Base-by-base conservation (phyloP, 129 eudicot species). In the Centaurea solstitialis region DNA sequence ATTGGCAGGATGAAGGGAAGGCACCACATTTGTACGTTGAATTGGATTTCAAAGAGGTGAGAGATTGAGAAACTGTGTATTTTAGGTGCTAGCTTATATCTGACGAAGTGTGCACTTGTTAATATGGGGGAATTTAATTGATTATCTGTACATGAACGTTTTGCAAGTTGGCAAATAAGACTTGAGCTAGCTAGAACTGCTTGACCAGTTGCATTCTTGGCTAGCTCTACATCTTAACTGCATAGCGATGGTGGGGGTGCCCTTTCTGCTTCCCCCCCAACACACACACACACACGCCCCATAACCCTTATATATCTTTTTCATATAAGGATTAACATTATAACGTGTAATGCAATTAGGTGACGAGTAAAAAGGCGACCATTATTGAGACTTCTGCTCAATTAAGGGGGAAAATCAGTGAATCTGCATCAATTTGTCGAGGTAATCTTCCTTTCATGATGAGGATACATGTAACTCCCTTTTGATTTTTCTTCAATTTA, bases 31-130 rank as follows among this genome's bases (percentile, higher is more conserved):
- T 93, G 40, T 96, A 89, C 38, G 99, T 96, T 73, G 99, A 96
- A 87, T 84, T 96, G 65, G 99, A 96, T 83, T 93, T 95, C 74
- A 89, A 89, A 87, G 99, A 96, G 99, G 99, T 96, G 70, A 30
- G 61, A 21, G 22, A 68, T 78, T 71, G 24, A 70, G 17, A 18
- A 68, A 64, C 22, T 10, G 11, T 37, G 5, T 69, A 10, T 80
- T 35, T 61, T 72, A 17, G 57, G n/a, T n/a, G 21, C 22, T 35
- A 40, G 66, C 33, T 45, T 57, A 68, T 73, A 41, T 41, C 5
- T 72, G 76, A 47, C 39, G 9, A 3, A 43, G 5, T 43, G 9
- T 21, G 62, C 65, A 73, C 35, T 73, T 12, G 5, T 72, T 4
- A 33, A 10, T 5, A 73, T 21, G 9, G 15, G 10, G 77, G 30